Evolutionary conservation across 805 yeast species (phyloP).

Genomic region (Yarrowia osloensis): DNA sequence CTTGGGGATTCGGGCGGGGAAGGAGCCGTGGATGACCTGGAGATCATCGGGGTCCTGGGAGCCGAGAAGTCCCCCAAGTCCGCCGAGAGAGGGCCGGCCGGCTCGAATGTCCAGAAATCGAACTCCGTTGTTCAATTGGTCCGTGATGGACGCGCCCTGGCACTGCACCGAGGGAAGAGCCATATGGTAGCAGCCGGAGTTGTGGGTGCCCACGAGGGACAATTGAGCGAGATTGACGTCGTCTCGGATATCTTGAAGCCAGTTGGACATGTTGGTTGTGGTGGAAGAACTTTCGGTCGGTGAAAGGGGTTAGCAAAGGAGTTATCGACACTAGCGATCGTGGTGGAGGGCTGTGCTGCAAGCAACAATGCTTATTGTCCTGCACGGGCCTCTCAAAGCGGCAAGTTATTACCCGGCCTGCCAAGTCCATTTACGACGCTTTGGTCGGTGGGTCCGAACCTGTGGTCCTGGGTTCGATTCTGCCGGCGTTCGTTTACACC

Average conservation of each 20-base stretch:
- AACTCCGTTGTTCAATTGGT: constrained; percentile 72
- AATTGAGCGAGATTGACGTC: constrained; percentile 54
- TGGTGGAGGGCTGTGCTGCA: constrained; percentile 2
- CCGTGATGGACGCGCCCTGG: constrained; percentile 60
- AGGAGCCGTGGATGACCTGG: constrained; percentile 72
- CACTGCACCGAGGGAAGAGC: constrained; percentile 78
- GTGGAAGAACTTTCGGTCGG: neutral
- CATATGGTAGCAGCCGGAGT: constrained; percentile 69
- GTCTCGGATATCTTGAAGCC: constrained; percentile 60
- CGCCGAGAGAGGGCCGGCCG: constrained; percentile 57
- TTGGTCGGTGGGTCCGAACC: neutral
- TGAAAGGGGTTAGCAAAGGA: neutral
- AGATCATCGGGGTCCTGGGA: constrained; percentile 48
- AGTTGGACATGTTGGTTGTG: constrained; percentile 38
- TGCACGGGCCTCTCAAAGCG: neutral
- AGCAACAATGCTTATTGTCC: constrained; percentile 19
- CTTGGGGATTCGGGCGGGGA: constrained; percentile 66
- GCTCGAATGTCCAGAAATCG: constrained; percentile 70
- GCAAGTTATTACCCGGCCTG: constrained; percentile 3
- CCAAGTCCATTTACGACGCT: neutral
- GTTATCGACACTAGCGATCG: neutral
- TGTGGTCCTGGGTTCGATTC: neutral
- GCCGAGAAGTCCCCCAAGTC: constrained; percentile 44
- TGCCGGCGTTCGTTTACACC: too few relatives aligned
- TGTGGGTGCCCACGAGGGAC: constrained; percentile 83